A percentile compares a stretch with the other conserved stretches of the same genome.
phyloP scores from a whole-genome alignment of 2,329 filamentous ascomycete genomes.

The Sarocladiaceae sp. region DNA sequence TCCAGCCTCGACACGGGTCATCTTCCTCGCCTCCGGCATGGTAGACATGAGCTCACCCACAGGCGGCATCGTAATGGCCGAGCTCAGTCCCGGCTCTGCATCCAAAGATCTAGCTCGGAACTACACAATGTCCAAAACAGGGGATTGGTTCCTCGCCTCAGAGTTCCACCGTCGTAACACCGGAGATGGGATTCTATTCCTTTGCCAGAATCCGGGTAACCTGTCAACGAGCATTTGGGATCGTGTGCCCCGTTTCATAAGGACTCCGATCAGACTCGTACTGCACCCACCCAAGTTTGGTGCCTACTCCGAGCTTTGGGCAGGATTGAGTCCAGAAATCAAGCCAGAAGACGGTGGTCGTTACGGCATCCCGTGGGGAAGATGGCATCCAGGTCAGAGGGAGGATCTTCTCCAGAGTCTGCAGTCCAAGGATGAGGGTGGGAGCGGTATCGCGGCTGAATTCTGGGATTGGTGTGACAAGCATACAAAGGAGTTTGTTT shows the following conservation, averaged over 20 bases:
- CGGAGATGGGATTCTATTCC: conserved; percentile 16
- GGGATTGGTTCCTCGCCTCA: conserved; percentile 17
- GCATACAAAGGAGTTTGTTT: conserved; percentile 17
- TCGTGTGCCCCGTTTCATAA: conserved; percentile 13
- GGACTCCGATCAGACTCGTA: conserved; percentile 12
- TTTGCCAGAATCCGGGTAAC: conserved; percentile 28
- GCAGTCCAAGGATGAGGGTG: conserved; percentile 25
- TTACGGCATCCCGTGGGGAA: conserved; percentile 17
- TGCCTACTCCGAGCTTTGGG: conserved; percentile 39
- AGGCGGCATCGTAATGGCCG: conserved; percentile 3
- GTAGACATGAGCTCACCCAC: conserved; percentile 13
- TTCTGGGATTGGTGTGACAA: conserved; percentile 32
- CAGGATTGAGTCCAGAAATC: conserved; percentile 33
- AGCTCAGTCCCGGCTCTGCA: not conserved
- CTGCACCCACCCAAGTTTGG: conserved; percentile 24
- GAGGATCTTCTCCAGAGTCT: conserved; percentile 19
- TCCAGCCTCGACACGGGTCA: conserved; percentile 13
- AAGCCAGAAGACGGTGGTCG: conserved; percentile 24
- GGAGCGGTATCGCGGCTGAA: conserved; percentile 22
- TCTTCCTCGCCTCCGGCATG: conserved; percentile 17
- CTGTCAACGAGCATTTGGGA: conserved; percentile 23
- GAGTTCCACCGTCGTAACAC: conserved; percentile 19
- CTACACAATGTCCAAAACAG: conserved; percentile 19
- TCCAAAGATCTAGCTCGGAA: conserved; percentile 10
- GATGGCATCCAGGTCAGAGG: conserved; percentile 21